Evolutionary conservation across 257 asterid species (phyloP).

Genomic region (Solanum bulbocastanum): DNA sequence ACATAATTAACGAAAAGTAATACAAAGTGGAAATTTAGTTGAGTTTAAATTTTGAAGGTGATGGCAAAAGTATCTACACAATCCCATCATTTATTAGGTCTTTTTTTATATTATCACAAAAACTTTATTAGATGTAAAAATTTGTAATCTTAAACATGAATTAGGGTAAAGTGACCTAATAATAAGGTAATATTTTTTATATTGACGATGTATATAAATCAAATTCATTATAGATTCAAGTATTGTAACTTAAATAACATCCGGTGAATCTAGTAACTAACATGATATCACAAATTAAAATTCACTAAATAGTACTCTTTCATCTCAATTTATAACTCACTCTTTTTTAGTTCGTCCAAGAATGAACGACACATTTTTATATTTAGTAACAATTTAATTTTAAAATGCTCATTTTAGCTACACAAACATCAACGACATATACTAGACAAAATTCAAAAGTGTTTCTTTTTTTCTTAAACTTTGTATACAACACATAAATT

Average conservation of each 20-base stretch:
- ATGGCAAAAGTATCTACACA: not conserved
- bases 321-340: not conserved
- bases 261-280: not conserved
- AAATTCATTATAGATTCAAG: not conserved
- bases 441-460: too few relatives aligned
- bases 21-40: not conserved
- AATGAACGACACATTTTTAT: too few relatives aligned
- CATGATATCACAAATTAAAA: not conserved
- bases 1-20: not conserved
- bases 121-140: not conserved
- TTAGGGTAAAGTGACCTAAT: not conserved
- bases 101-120: too few relatives aligned
- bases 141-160: not conserved
- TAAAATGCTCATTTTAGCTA: too few relatives aligned
- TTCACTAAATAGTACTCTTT: not conserved
- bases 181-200: not conserved
- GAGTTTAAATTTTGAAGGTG: not conserved
- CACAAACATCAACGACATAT: not conserved
- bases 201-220: not conserved
- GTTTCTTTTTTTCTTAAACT: too few relatives aligned
- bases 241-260: not conserved
- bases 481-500: not conserved
- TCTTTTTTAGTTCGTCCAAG: too few relatives aligned
- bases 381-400: too few relatives aligned
- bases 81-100: not conserved